Base-by-base conservation (phyloP, 306 rosid species). In the Fagus crenata region DNA sequence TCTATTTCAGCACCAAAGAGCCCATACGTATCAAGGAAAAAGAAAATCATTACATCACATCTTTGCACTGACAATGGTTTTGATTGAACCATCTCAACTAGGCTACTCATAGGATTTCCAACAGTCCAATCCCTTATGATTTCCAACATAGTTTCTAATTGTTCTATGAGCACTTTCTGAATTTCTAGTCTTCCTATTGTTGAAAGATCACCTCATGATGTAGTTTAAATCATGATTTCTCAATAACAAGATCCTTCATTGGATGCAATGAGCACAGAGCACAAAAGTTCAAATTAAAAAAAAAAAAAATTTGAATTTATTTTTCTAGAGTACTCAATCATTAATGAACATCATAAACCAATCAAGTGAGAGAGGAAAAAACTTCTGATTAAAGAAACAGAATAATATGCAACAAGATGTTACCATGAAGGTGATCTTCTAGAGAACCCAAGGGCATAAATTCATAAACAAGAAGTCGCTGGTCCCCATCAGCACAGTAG, bases 401-500 rank as follows among this genome's bases (percentile, higher is more conserved):
- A 59, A 65, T 56, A 37, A 37, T 42, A 77, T 46, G 68, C 58
- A 77, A 64, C 35, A 64, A 53, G 69, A 69, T 28, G 49, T 80
- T 89, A 93, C 96, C 93, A 64, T 87, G 96, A 85, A 93, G 96
- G 82, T 93, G 96, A 75, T 92, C 97, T 82, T 92, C 97, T 83
- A 92, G 84, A 35, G 87, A 87, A 74, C 94, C 94, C 81, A 90
- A 65, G 49, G 95, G 91, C 97, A 93, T 90, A 85, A 86, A 90
- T 67, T 90, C 96, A 87, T 93, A 93, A 71, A 93, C 97, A 80
- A 93, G 97, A 75, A 93, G 97, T 76, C 97, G 92, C 70, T 93
- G 97, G 72, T 93, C 97, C 43, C 97, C 97, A 82, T 93, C 97
- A 28, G 96, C 97, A 85, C 97, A 93, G 58, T 93, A 90, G 43